Conservation (phyloP, 441 rosid species). For the Eruca vesicaria region DNA sequence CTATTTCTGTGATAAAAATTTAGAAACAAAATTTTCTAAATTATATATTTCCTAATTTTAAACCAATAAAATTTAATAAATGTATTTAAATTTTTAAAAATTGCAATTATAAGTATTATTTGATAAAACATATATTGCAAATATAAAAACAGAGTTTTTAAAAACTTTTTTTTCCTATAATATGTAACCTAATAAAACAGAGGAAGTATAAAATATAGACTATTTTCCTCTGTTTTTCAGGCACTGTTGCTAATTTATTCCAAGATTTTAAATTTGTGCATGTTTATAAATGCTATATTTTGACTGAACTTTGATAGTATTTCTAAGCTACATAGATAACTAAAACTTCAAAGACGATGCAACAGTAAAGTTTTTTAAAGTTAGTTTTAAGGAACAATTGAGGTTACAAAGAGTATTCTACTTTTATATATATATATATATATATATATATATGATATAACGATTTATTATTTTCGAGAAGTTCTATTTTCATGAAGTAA, state of each 20-base stretch:
- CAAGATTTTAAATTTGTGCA: background rate
- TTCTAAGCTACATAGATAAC: background rate
- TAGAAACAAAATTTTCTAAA: too few relatives aligned
- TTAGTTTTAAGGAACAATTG: background rate
- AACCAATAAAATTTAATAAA: too few relatives aligned
- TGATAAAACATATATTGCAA: too few relatives aligned
- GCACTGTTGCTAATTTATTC: conserved; percentile 3
- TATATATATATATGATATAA: background rate
- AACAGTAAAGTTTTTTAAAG: background rate
- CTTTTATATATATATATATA: background rate
- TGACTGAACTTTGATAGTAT: background rate
- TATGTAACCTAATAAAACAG: too few relatives aligned
- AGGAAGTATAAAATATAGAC: too few relatives aligned
- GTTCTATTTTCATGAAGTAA: background rate
- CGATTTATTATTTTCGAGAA: background rate
- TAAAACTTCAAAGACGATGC: background rate
- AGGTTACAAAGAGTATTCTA: background rate
- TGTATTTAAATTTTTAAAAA: too few relatives aligned
- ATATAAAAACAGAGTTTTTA: too few relatives aligned
- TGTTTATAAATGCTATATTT: background rate
- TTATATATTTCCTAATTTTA: too few relatives aligned
- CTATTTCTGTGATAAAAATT: too few relatives aligned
- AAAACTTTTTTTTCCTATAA: too few relatives aligned
- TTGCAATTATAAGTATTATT: too few relatives aligned
- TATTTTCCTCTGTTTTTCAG: background rate